Evolutionary conservation across 192 early-diverging fungal species (phyloP), one percentile per base, ranked within the genome.

Genomic region (Gonapodya prolifera): DNA sequence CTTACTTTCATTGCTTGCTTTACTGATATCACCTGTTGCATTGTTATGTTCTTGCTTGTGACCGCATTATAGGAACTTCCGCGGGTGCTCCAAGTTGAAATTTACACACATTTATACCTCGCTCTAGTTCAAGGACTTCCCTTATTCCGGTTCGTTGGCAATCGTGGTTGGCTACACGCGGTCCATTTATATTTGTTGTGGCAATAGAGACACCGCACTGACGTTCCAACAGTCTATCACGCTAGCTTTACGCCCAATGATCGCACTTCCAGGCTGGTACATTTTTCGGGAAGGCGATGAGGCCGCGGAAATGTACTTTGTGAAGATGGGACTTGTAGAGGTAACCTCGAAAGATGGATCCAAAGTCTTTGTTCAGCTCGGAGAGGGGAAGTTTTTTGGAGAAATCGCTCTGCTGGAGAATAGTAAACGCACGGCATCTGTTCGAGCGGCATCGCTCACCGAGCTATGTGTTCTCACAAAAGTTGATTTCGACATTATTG

Each of bases 61-160:
- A 16, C 23, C 45, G 8, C 45, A 61, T 61, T 8, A 8, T 23
- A 61, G 30, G 69, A 75, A 8, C 34, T 79, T 76, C 80, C 80
- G 45, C 70, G 35, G 34, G 34, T 34, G 33, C 30, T 80, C 2
- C 31, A 30, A 29, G 77, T 78, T 33, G 78, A 80, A 17, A 35
- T 80, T 31, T 69, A 32, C 33, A 79, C 77, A 32, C 71, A 80
- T 17, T 34, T 80, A 73, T 80, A 80, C 69, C 70, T 79, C 78
- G 77, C 75, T 16, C 71, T 80, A 1, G 77, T 80, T 29, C 16
- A 30, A 16, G 18, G 32, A 2, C 33, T 80, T 32, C 80, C 78
- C 0, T 77, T 80, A 32, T 80, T 80, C 35, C 18, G 75, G 70
- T 70, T 18, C 33, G 70, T 31, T n/a, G 80, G 8, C 45, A 8